A percentile compares a stretch with the other conserved stretches of the same genome.
These are phyloP conservation scores for Elaphomyces granulatus DNA, from an alignment of 495 filamentous ascomycete genomes.

Conservation along the genomic window DNA sequence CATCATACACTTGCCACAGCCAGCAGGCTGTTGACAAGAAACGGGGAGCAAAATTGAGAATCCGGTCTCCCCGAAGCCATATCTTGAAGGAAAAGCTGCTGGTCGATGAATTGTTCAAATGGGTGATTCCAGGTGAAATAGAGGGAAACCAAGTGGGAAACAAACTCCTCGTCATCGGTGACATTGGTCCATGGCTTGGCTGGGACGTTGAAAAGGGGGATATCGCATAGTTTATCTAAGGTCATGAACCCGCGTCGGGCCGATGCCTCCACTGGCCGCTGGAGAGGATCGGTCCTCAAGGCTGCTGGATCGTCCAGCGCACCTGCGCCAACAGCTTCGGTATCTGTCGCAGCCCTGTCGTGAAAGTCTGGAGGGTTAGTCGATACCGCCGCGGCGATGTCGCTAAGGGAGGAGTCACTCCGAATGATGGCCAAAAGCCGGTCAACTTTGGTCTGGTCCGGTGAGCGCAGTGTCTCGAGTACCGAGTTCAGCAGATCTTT, in stretches of 20 bases:
- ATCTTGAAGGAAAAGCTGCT: slow-evolving; percentile 23
- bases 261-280: neutral
- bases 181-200: slow-evolving; percentile 28
- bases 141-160: slow-evolving; percentile 27
- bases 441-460: slow-evolving; percentile 13
- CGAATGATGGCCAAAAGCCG: slow-evolving; percentile 18
- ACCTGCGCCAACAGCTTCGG: neutral
- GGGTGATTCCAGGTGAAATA: slow-evolving; percentile 30
- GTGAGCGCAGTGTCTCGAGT: slow-evolving; percentile 15
- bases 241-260: slow-evolving; percentile 15
- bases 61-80: slow-evolving; percentile 14
- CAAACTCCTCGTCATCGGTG: slow-evolving; percentile 24
- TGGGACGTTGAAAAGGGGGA: slow-evolving; percentile 15
- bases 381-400: slow-evolving; percentile 16
- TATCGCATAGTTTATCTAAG: slow-evolving; percentile 12
- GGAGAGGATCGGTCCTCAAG: too few species aligned
- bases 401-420: slow-evolving; percentile 10
- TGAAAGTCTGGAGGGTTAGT: slow-evolving; percentile 5
- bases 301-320: neutral
- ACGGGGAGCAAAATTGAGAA: slow-evolving; percentile 24
- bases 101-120: slow-evolving; percentile 22
- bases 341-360: neutral
- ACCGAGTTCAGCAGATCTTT: slow-evolving; percentile 20
- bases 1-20: slow-evolving; percentile 20
- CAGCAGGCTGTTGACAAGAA: slow-evolving; percentile 32